phyloP scores from a whole-genome alignment of 345 rosid genomes.

The Erysimum cheiranthoides region DNA sequence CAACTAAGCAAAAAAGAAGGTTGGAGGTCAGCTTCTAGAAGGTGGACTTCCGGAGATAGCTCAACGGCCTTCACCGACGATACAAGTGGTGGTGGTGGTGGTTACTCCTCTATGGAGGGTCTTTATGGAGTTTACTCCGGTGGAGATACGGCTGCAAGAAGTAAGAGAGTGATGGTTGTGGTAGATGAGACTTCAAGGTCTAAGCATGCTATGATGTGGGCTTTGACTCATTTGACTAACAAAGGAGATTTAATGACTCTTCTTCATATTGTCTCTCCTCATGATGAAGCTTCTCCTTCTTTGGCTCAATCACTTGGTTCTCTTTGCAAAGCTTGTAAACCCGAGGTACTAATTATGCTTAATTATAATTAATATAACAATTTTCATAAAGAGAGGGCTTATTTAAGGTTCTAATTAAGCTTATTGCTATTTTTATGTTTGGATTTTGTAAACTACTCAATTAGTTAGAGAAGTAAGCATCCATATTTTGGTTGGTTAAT shows the following conservation, averaged over 20 bases:
- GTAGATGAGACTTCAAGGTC: constrained; percentile 80
- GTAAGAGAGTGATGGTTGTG: constrained; percentile 91
- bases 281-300: constrained; percentile 45
- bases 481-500: neutral
- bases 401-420: neutral
- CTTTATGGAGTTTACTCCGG: constrained; percentile 42
- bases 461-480: neutral
- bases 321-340: constrained; percentile 87
- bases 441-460: neutral
- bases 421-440: neutral
- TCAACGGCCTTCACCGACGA: constrained; percentile 39
- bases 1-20: constrained; percentile 68
- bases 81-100: constrained; percentile 26
- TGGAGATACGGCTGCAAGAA: constrained; percentile 52
- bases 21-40: constrained; percentile 62
- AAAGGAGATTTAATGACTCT: constrained; percentile 86
- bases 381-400: neutral
- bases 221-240: constrained; percentile 81
- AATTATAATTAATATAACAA: too few relatives aligned
- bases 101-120: constrained; percentile 64
- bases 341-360: constrained; percentile 82
- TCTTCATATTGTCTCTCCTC: constrained; percentile 61
- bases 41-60: constrained; percentile 56
- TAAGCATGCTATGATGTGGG: constrained; percentile 98
- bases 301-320: constrained; percentile 82